These are phyloP conservation scores for Solanum sejunctum DNA, from an alignment of 257 asterid species.

Conservation along the genomic window DNA sequence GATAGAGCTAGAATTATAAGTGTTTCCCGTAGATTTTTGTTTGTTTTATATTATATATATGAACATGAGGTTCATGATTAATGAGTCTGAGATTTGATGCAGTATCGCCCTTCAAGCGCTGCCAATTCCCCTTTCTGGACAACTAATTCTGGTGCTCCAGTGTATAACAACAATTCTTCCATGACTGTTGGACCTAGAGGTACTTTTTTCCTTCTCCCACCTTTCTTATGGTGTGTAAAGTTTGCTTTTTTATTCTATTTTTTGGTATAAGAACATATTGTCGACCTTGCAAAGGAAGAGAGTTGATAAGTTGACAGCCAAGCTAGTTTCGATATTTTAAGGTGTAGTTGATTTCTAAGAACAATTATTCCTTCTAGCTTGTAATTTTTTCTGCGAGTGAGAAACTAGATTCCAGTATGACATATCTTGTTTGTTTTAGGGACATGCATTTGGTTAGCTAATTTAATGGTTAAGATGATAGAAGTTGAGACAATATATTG, in stretches of 20 bases:
- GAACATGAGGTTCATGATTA: neutral
- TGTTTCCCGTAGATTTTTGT: neutral
- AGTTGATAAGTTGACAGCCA: neutral
- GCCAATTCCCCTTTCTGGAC: slow-evolving; percentile 66
- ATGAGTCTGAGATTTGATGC: slow-evolving; percentile 19
- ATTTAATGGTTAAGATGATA: neutral
- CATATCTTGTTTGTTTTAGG: neutral
- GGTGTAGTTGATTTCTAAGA: neutral
- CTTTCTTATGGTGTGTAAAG: neutral
- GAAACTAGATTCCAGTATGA: neutral
- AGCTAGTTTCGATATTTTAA: neutral
- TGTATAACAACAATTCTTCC: slow-evolving; percentile 75
- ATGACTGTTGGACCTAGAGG: slow-evolving; percentile 87
- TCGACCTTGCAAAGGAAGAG: neutral
- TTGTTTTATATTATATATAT: neutral
- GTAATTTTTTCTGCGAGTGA: neutral
- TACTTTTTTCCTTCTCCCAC: neutral
- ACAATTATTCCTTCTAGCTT: neutral
- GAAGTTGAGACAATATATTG: neutral
- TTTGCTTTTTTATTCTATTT: neutral
- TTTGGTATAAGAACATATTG: neutral
- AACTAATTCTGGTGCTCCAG: slow-evolving; percentile 85
- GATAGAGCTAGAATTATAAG: neutral
- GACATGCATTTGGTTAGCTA: neutral
- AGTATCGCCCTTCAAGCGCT: slow-evolving; percentile 85